Base-by-base conservation (phyloP, 208 protist species). In the Trypanosoma brucei region DNA sequence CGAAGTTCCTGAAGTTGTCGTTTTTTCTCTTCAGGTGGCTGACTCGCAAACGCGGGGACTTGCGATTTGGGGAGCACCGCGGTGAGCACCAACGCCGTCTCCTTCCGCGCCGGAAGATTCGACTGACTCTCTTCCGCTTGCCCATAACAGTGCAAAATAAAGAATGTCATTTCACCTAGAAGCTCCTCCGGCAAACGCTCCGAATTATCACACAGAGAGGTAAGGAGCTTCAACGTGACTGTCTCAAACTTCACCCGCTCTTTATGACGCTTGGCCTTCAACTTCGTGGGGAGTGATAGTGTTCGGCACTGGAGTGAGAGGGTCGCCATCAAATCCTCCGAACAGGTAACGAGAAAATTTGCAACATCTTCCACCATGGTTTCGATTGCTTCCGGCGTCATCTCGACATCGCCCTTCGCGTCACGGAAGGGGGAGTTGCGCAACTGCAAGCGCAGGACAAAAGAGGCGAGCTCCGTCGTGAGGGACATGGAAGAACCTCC, bases 1-100 rank as follows among this genome's bases (percentile, higher is more conserved):
- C 83, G 78, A 13, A 96, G 70, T 69, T 96, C 86, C 55, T 91
- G 77, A 58, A 96, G 63, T 75, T 94, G 86, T 4, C 86, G 66
- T 44, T 75, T 62, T 55, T 86, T 86, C 62, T 95, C 86, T 36
- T 81, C 72, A 1, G 65, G 22, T 30, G 82, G 75, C 61, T 96
- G 89, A n/a, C 63, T 62, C 13, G 84, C 70, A 60, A 96, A 96
- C 33, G 71, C 65, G 13, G 62, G 50, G 14, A 89, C 77, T 71
- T 91, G 83, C 35, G 66, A 44, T 9, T 76, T 75, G 0, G 88
- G 86, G 11, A 96, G 72, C 7, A 90, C 87, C 1, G 77, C 71
- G 56, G 73, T 79, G 35, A 96, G 78, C 52, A 87, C 85, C 1
- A 76, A 68, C 33, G 79, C 69, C 3, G 88, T 86, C 60, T 94